Base-by-base conservation (phyloP, 106 monocot genomes). In the Dioscorea dumetorum region DNA sequence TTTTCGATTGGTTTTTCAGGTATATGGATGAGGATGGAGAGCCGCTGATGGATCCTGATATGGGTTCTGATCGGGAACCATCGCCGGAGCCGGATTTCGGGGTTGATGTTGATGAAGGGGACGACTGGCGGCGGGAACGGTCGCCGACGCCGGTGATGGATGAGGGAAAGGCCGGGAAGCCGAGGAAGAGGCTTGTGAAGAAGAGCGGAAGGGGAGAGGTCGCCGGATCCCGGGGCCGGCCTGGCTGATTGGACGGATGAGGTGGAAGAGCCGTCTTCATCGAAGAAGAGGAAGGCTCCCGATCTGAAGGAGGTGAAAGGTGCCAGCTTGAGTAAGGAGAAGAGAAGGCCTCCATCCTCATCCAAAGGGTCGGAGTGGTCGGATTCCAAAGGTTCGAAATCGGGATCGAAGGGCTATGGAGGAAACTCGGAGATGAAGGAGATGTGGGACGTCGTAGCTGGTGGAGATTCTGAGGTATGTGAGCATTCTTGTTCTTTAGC, bases 11-110 rank as follows among this genome's bases (percentile, higher is more conserved):
- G 33, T 23, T 9, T 34, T 66, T 24, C 71, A 95, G 95, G 61
- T 86, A 82, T 52, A 68, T 86, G 32, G 91, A 95, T 65, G 95
- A 95, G 60, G 91, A 95, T 35, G 95, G 95, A 1, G 91, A 86
- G 74, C 81, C 88, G 3, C 72, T 95, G 64, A 95, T 95, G 95
- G 95, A 88, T 49, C 88, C 81, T 5, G 85, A 91, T 54, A 73
- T 72, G 64, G 60, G 57, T 10, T 82, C 77, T 48, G 74, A 85
- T 22, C 70, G 80, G n/a, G 86, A 90, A 41, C 57, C 62, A 8
- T 62, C 70, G 20, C 73, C 57, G 49, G 82, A 64, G 12, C 24
- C 24, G 16, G 78, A 58, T 23, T 80, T 75, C 3, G 86, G 61
- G 19, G 68, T 88, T 69, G 81, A 89, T 13, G 88, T 79, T 10